Conservation (phyloP, 495 filamentous ascomycete genomes). For the Amniculicola lignicola region DNA sequence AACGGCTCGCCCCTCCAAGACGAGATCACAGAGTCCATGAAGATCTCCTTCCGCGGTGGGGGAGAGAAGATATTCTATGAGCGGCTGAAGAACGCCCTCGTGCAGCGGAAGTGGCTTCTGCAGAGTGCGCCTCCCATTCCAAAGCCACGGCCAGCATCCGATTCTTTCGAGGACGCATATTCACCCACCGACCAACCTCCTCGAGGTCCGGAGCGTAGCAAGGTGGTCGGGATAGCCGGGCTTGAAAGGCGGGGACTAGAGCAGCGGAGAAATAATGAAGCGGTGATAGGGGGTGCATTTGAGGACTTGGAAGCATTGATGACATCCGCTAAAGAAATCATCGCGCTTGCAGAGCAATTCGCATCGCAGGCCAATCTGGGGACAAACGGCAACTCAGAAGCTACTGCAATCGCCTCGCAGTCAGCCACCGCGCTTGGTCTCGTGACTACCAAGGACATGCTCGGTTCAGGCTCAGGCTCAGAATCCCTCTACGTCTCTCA, state of each 20-base stretch:
- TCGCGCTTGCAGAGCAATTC: conserved; percentile 87
- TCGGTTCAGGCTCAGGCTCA: conserved; percentile 52
- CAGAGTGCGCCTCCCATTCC: conserved; percentile 90
- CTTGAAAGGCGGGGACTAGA: conserved; percentile 81
- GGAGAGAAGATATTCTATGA: conserved; percentile 91
- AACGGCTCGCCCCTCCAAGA: conserved; percentile 43
- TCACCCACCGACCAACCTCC: not conserved
- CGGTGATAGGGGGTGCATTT: conserved; percentile 90
- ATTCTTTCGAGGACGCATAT: conserved; percentile 20
- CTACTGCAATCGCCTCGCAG: conserved; percentile 71
- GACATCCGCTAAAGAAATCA: conserved; percentile 93
- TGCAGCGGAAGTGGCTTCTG: conserved; percentile 94
- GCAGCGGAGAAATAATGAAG: conserved; percentile 82
- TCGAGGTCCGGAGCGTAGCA: conserved; percentile 46
- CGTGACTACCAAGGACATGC: conserved; percentile 93
- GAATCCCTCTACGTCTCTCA: conserved; percentile 68
- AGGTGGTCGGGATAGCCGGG: conserved; percentile 84
- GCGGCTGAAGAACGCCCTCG: conserved; percentile 77
- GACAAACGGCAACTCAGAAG: conserved; percentile 56
- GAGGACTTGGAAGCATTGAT: conserved; percentile 96
- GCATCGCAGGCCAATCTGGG: conserved; percentile 62
- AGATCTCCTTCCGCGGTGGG: conserved; percentile 84
- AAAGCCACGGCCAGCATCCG: conserved; percentile 45
- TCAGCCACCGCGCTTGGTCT: conserved; percentile 83
- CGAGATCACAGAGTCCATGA: conserved; percentile 71